Evolutionary conservation across 2,329 filamentous ascomycete genomes (phyloP).

Genomic region (Lachnellula subtilissima): DNA sequence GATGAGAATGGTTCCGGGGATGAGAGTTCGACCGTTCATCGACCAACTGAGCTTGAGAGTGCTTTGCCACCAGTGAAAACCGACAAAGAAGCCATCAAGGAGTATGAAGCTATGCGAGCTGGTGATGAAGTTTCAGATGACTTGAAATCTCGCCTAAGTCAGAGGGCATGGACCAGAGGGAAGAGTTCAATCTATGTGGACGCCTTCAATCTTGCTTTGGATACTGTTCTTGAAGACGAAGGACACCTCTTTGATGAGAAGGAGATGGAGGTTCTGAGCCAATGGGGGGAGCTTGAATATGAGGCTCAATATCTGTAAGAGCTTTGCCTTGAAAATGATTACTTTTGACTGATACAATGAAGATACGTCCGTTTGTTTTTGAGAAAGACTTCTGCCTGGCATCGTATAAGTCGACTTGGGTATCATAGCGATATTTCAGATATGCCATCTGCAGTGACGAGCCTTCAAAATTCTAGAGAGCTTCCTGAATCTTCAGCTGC

Average conservation of each 20-base stretch:
- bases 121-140: constrained; percentile 34
- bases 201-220: constrained; percentile 88
- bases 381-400: constrained; percentile 87
- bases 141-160: constrained; percentile 47
- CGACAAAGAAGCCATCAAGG: constrained; percentile 68
- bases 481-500: constrained; percentile 44
- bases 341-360: constrained; percentile 5
- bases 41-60: constrained; percentile 64
- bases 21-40: constrained; percentile 30
- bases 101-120: constrained; percentile 63
- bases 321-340: background rate
- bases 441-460: constrained; percentile 58
- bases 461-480: constrained; percentile 53
- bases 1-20: constrained; percentile 28
- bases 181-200: constrained; percentile 93
- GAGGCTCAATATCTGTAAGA: constrained; percentile 85
- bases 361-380: constrained; percentile 92
- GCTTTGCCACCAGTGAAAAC: constrained; percentile 63
- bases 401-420: constrained; percentile 69
- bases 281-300: constrained; percentile 71
- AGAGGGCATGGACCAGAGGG: constrained; percentile 65
- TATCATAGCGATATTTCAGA: constrained; percentile 83
- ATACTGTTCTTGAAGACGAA: constrained; percentile 86
- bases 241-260: constrained; percentile 77
- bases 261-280: constrained; percentile 70